A percentile compares a stretch with the other conserved stretches of the same genome.
Evolutionary conservation across 306 rosid species (phyloP).

Genomic region (Quercus alba): DNA sequence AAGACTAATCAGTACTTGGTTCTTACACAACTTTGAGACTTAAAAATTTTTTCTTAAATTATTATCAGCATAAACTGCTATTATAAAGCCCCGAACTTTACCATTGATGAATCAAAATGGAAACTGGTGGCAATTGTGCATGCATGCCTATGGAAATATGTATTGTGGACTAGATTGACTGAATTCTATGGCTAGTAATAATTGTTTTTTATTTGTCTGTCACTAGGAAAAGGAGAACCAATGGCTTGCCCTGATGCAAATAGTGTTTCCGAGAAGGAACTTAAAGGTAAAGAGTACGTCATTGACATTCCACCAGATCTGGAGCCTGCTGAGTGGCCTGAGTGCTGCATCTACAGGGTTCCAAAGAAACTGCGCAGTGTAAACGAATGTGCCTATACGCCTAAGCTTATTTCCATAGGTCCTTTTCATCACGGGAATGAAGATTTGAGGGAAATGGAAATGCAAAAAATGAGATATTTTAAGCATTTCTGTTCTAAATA

Average conservation of each 20-base stretch:
- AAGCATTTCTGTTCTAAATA: rapidly evolving
- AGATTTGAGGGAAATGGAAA: slow-evolving; percentile 18
- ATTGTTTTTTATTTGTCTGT: not conserved
- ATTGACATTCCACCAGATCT: not conserved
- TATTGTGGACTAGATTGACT: not conserved
- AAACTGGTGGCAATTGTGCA: not conserved
- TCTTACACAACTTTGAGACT: no score
- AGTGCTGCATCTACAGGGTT: slow-evolving; percentile 21
- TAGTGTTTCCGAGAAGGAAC: not conserved
- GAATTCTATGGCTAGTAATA: not conserved
- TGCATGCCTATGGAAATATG: not conserved
- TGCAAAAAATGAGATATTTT: not conserved
- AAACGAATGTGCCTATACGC: slow-evolving; percentile 6
- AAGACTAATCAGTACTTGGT: not conserved
- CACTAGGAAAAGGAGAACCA: not conserved
- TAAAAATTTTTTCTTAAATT: no score
- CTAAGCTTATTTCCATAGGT: slow-evolving; percentile 21
- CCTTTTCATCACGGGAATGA: slow-evolving; percentile 13
- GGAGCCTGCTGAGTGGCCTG: not conserved
- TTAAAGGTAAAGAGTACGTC: not conserved
- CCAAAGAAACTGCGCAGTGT: slow-evolving; percentile 22
- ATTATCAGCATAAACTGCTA: no score
- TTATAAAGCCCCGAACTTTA: not conserved
- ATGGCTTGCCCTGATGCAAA: not conserved
- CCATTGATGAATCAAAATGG: not conserved